Evolutionary conservation across 2,329 filamentous ascomycete species (phyloP).

Genomic region (Xylariaceae sp.): DNA sequence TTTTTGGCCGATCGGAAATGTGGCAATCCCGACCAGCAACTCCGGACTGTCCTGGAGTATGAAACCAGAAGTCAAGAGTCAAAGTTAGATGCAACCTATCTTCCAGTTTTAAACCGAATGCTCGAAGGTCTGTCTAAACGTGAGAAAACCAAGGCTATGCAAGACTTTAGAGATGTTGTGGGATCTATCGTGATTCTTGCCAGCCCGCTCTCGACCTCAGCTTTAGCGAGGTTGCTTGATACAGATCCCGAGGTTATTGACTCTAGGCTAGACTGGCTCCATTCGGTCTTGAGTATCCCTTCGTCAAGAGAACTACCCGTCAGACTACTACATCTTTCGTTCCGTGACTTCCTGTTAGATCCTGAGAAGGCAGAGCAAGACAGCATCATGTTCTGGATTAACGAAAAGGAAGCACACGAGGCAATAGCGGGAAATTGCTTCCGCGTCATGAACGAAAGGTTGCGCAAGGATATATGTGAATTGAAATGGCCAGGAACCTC

Average conservation of each 20-base stretch:
- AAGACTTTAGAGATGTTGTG: slow-evolving; percentile 3
- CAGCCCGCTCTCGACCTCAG: slow-evolving; percentile 1
- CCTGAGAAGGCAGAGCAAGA: neutral
- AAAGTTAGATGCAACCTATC: slow-evolving; percentile 13
- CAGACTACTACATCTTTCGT: slow-evolving; percentile 7
- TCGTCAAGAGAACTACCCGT: neutral
- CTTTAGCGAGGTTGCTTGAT: slow-evolving; percentile 4
- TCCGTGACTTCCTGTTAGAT: slow-evolving; percentile 12
- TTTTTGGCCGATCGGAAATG: slow-evolving; percentile 20
- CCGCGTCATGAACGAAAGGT: too few relatives aligned
- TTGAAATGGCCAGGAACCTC: too few relatives aligned
- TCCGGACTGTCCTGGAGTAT: slow-evolving; percentile 2
- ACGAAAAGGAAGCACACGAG: slow-evolving; percentile 8
- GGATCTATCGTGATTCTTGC: slow-evolving; percentile 5
- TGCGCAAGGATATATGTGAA: too few relatives aligned
- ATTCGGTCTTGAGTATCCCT: slow-evolving; percentile 11
- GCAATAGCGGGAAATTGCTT: neutral
- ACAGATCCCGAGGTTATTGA: neutral
- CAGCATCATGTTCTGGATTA: slow-evolving; percentile 8
- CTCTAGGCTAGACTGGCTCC: neutral
- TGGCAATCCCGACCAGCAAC: neutral
- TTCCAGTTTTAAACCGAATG: slow-evolving; percentile 11
- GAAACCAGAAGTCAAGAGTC: slow-evolving; percentile 7
- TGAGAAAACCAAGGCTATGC: neutral
- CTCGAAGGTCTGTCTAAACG: neutral